Percentiles rank a stretch among this genome's conserved stretches.
These are phyloP conservation scores for Sclerotinia borealis DNA, from an alignment of 2,329 filamentous ascomycete genomes.

Conservation along the genomic window DNA sequence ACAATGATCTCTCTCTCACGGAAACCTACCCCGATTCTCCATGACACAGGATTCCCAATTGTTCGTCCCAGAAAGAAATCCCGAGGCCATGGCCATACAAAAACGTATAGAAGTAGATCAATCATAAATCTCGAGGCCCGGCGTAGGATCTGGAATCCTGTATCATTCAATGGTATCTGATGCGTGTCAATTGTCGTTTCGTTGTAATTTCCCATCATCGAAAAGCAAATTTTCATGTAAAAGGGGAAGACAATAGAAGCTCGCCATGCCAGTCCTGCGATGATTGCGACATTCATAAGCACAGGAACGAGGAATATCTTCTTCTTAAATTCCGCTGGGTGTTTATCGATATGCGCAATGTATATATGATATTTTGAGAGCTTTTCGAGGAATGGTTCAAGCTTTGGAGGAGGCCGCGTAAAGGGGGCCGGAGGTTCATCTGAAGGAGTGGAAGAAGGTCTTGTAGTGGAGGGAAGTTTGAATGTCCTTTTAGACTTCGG, in stretches of 20 bases:
- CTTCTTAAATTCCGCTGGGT: constrained; percentile 65
- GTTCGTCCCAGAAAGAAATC: constrained; percentile 60
- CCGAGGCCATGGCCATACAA: constrained; percentile 67
- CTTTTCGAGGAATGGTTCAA: constrained; percentile 59
- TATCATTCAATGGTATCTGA: constrained; percentile 48
- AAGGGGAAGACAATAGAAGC: constrained; percentile 62
- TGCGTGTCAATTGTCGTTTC: constrained; percentile 58
- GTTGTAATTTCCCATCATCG: constrained; percentile 39
- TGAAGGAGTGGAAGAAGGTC: constrained; percentile 13
- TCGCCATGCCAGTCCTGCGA: constrained; percentile 59
- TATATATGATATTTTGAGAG: constrained; percentile 70
- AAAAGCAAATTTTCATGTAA: constrained; percentile 47
- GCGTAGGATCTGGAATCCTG: constrained; percentile 42
- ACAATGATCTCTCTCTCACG: constrained; percentile 75
- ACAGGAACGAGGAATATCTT: constrained; percentile 78
- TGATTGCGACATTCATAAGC: constrained; percentile 66
- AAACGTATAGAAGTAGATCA: constrained; percentile 64
- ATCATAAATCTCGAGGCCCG: constrained; percentile 63
- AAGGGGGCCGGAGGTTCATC: constrained; percentile 56
- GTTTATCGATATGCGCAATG: constrained; percentile 74
- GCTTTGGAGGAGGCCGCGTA: constrained; percentile 53
- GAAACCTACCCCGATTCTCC: constrained; percentile 73
- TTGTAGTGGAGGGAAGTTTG: constrained; percentile 17
- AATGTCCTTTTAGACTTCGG: constrained; percentile 28
- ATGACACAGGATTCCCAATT: constrained; percentile 58